Percentiles rank a stretch among this genome's conserved stretches.
Conservation (phyloP, 495 filamentous ascomycete species). For the Penicillium soppii region DNA sequence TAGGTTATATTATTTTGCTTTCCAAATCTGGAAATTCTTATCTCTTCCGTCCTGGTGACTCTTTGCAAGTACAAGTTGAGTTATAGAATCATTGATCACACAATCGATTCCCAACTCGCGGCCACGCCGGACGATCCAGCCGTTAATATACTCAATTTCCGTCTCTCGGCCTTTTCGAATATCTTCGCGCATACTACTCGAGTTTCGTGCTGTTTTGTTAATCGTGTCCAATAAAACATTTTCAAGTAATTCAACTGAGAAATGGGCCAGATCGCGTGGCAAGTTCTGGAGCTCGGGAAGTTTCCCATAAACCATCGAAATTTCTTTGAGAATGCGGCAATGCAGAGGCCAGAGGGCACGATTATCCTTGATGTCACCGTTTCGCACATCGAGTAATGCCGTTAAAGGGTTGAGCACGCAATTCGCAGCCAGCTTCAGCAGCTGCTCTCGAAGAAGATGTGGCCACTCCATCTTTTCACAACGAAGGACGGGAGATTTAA, state of each 20-base stretch:
- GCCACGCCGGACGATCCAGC: conserved; percentile 64
- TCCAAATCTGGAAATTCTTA: too few relatives aligned
- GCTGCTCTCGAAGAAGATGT: conserved; percentile 46
- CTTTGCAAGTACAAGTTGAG: conserved; percentile 55
- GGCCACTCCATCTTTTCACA: conserved; percentile 28
- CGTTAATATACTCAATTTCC: conserved; percentile 77
- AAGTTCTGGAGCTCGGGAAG: conserved; percentile 57
- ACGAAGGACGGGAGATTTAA: conserved; percentile 26
- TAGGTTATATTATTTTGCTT: too few relatives aligned
- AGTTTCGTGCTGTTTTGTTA: conserved; percentile 58
- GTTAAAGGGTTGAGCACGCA: conserved; percentile 74
- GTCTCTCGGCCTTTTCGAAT: conserved; percentile 57
- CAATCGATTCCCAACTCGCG: conserved; percentile 56
- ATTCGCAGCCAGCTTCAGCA: conserved; percentile 73
- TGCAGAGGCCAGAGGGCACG: conserved; percentile 44
- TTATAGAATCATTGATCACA: conserved; percentile 55
- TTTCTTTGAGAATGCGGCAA: conserved; percentile 54
- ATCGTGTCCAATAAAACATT: conserved; percentile 51
- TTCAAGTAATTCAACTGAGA: conserved; percentile 48
- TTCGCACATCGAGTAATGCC: conserved; percentile 61
- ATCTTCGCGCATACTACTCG: conserved; percentile 76
- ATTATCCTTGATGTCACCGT: conserved; percentile 61
- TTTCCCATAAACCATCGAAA: conserved; percentile 48
- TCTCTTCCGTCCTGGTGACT: too few relatives aligned
- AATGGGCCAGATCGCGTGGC: conserved; percentile 45